phyloP scores from a whole-genome alignment of 805 yeast species.

The Yamadazyma tumulicola region DNA sequence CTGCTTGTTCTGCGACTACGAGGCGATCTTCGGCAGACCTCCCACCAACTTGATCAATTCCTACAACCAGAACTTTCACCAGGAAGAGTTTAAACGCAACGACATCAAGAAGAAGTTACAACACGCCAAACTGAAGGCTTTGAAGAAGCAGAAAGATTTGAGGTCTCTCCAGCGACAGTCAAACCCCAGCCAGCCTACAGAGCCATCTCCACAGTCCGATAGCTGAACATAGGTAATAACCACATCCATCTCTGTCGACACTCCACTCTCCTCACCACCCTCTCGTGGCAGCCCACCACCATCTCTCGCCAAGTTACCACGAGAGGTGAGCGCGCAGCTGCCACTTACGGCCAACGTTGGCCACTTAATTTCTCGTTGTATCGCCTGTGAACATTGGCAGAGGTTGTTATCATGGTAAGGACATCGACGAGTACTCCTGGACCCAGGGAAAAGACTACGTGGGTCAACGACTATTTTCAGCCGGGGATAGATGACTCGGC shows the following conservation, averaged over 20 bases:
- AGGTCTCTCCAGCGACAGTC: slow-evolving; percentile 4
- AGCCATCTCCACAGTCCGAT: too few species aligned
- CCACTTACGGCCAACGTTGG: too few species aligned
- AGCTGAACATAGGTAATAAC: too few species aligned
- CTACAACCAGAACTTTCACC: slow-evolving; percentile 36
- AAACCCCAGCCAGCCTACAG: too few species aligned
- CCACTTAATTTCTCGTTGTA: too few species aligned
- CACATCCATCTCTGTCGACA: too few species aligned
- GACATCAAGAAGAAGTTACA: slow-evolving; percentile 36
- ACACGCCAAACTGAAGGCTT: slow-evolving; percentile 33
- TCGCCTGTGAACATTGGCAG: too few species aligned
- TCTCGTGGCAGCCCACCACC: slow-evolving; percentile 2
- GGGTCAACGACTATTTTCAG: slow-evolving; percentile 40
- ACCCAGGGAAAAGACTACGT: slow-evolving; percentile 12
- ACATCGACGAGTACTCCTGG: slow-evolving; percentile 15
- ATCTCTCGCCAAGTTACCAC: too few species aligned
- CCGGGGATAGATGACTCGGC: slow-evolving; percentile 14
- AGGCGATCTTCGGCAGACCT: slow-evolving; percentile 46
- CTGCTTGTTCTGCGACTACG: slow-evolving; percentile 53
- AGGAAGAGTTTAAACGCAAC: slow-evolving; percentile 28
- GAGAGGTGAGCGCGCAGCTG: too few species aligned
- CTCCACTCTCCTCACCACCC: too few species aligned
- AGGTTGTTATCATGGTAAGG: too few species aligned
- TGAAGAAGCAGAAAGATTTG: slow-evolving; percentile 18
- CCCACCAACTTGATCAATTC: slow-evolving; percentile 51